Percentiles rank a stretch among this genome's conserved stretches.
phyloP scores from a whole-genome alignment of 1,284 basidiomycete species.

The Sanghuangporus sanghuang region DNA sequence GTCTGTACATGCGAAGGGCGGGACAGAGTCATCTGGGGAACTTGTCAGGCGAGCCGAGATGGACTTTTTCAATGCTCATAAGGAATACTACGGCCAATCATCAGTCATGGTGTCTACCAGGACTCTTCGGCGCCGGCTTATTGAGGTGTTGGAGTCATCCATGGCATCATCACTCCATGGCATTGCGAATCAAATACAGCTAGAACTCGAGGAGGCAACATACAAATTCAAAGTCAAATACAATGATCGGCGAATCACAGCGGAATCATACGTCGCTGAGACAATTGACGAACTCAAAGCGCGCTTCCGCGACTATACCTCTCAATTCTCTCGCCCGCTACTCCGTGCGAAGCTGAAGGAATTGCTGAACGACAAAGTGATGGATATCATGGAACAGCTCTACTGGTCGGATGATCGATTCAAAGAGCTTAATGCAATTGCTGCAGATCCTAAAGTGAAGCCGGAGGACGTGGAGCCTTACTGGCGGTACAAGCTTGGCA shows the following conservation, averaged over 20 bases:
- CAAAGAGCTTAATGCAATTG: slow-evolving; percentile 70
- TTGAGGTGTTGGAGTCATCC: slow-evolving; percentile 95
- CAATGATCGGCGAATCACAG: slow-evolving; percentile 91
- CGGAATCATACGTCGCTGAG: slow-evolving; percentile 97
- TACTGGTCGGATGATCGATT: slow-evolving; percentile 90
- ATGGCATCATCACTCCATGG: slow-evolving; percentile 95
- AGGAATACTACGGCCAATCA: slow-evolving; percentile 67
- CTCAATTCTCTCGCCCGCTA: slow-evolving; percentile 85
- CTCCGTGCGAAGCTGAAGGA: slow-evolving; percentile 85
- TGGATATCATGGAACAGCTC: slow-evolving; percentile 94
- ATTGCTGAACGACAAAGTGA: slow-evolving; percentile 93
- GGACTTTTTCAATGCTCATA: slow-evolving; percentile 74
- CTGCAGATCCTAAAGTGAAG: slow-evolving; percentile 64
- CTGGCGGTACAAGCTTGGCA: slow-evolving; percentile 96
- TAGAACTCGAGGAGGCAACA: slow-evolving; percentile 93
- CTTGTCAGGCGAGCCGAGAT: slow-evolving; percentile 70
- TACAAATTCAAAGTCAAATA: slow-evolving; percentile 99
- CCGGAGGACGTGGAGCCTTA: slow-evolving; percentile 83
- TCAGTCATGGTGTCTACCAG: slow-evolving; percentile 85
- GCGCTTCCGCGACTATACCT: slow-evolving; percentile 83
- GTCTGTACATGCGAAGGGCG: slow-evolving; percentile 44
- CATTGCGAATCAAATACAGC: slow-evolving; percentile 94
- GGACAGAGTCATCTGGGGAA: slow-evolving; percentile 39
- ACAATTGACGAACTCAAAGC: slow-evolving; percentile 91
- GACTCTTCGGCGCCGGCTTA: slow-evolving; percentile 82